These are phyloP conservation scores for Leccinum truebloodii DNA, from an alignment of 768 basidiomycete genomes.

Conservation along the genomic window DNA sequence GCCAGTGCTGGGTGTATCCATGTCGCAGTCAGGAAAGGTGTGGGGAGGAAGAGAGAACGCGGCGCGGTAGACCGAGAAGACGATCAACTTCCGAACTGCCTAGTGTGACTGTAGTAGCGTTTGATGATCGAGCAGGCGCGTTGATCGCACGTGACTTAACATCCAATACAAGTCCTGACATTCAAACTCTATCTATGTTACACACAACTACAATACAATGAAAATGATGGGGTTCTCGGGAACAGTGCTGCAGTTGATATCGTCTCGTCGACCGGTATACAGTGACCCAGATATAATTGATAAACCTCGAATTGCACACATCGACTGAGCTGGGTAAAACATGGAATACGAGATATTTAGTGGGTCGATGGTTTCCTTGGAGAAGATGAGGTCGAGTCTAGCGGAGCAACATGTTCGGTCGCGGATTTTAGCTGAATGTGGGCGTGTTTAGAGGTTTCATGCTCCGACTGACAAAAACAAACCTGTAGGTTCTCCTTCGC, in stretches of 20 bases:
- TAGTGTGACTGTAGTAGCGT: background rate
- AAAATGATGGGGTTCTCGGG: background rate
- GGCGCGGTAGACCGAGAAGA: background rate
- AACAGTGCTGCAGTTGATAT: background rate
- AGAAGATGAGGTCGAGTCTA: constrained; percentile 17
- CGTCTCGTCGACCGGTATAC: background rate
- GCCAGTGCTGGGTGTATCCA: constrained; percentile 24
- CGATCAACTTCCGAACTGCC: background rate
- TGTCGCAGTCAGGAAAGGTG: constrained; percentile 9
- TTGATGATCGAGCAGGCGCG: constrained; percentile 29
- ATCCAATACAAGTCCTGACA: background rate
- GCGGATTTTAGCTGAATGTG: constrained; percentile 17
- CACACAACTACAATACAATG: constrained; percentile 9
- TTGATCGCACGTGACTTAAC: constrained; percentile 31
- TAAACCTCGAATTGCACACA: background rate
- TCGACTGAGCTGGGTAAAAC: background rate
- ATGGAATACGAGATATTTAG: background rate
- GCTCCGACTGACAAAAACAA: constrained; percentile 6
- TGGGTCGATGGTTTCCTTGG: constrained; percentile 16
- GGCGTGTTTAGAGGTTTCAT: constrained; percentile 8
- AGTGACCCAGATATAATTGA: background rate
- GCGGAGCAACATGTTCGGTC: constrained; percentile 13
- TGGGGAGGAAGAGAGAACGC: background rate
- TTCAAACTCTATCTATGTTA: background rate
- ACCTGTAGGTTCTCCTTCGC: constrained; percentile 52